phyloP scores from a whole-genome alignment of 2,329 filamentous ascomycete genomes.

The Aspergillus tanneri region DNA sequence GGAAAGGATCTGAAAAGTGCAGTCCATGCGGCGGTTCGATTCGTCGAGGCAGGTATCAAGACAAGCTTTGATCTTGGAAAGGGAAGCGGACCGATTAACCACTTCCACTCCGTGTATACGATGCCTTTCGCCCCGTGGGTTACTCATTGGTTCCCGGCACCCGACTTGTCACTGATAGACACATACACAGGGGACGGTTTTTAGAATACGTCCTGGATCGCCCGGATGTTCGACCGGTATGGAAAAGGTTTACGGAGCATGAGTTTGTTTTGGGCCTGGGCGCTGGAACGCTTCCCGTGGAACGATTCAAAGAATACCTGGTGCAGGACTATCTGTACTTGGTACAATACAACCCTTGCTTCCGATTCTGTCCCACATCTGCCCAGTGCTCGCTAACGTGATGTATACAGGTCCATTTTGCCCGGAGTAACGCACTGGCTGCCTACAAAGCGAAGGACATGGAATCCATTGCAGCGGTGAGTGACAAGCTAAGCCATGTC shows the following conservation, averaged over 20 bases:
- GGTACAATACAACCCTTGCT: constrained; percentile 46
- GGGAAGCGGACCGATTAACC: constrained; percentile 65
- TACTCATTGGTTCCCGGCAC: neutral
- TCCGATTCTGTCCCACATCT: neutral
- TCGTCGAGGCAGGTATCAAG: constrained; percentile 62
- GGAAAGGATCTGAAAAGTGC: constrained; percentile 51
- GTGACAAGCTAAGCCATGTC: constrained; percentile 28
- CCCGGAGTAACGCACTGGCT: constrained; percentile 78
- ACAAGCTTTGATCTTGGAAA: constrained; percentile 56
- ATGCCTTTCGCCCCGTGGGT: constrained; percentile 59
- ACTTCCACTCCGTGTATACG: constrained; percentile 62
- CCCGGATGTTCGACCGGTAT: constrained; percentile 69
- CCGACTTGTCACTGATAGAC: neutral
- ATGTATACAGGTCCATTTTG: constrained; percentile 71
- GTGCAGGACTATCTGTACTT: constrained; percentile 91
- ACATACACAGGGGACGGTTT: constrained; percentile 64
- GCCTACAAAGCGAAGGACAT: constrained; percentile 79
- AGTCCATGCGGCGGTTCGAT: constrained; percentile 57
- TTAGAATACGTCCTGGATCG: constrained; percentile 77
- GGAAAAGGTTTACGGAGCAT: constrained; percentile 76
- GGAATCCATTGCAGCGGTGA: constrained; percentile 68
- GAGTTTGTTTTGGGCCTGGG: constrained; percentile 77
- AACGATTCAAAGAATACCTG: constrained; percentile 84
- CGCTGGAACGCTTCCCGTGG: constrained; percentile 68
- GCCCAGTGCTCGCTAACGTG: constrained; percentile 7